A percentile compares a stretch with the other conserved stretches of the same genome.
Evolutionary conservation across 2,329 filamentous ascomycete species (phyloP).

Genomic region (Ilyonectria robusta): DNA sequence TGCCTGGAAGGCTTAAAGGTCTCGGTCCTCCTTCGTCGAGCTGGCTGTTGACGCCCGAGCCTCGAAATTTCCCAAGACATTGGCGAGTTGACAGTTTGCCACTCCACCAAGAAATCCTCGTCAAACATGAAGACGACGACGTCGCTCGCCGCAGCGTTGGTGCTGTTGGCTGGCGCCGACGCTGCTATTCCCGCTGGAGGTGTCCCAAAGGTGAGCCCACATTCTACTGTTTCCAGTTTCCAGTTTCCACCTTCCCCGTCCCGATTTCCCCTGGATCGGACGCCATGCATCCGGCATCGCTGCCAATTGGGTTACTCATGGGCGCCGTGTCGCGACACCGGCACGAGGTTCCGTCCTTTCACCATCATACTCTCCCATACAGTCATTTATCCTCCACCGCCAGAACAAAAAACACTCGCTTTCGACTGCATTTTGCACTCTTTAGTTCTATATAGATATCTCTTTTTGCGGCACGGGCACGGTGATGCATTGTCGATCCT

Average conservation of each 20-base stretch:
- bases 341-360: conserved; percentile 4
- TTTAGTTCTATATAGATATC: neutral
- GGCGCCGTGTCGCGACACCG: neutral
- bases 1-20: neutral
- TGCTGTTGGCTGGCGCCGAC: conserved; percentile 50
- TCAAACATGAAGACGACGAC: conserved; percentile 53
- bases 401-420: neutral
- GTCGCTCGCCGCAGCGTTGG: conserved; percentile 49
- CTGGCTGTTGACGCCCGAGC: neutral
- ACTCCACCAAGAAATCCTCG: neutral
- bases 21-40: neutral
- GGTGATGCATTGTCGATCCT: conserved; percentile 5
- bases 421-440: neutral
- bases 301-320: conserved; percentile 15
- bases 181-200: conserved; percentile 37
- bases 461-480: neutral
- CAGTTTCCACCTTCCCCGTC: conserved; percentile 2
- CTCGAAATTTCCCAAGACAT: neutral
- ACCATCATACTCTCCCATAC: conserved; percentile 7
- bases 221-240: conserved; percentile 12
- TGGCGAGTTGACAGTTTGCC: neutral
- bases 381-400: conserved; percentile 2
- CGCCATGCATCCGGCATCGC: conserved; percentile 14
- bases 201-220: conserved; percentile 34
- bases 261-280: conserved; percentile 14